phyloP scores from a whole-genome alignment of 2,329 filamentous ascomycete genomes.

The Coniochaeta ligniaria region DNA sequence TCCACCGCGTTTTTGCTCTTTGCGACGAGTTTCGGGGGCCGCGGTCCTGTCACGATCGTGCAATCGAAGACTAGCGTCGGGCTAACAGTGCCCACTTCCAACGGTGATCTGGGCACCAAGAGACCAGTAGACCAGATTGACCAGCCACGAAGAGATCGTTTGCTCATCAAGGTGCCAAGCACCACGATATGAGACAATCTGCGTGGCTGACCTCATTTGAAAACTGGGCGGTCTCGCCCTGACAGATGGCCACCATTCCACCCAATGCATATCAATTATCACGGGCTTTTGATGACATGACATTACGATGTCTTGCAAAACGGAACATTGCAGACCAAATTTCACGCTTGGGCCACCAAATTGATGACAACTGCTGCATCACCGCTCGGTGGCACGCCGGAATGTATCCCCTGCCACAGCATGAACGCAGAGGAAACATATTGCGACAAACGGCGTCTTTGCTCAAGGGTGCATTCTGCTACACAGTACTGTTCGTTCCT shows the following conservation, averaged over 20 bases:
- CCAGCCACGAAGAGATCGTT: not conserved
- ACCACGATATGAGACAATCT: not conserved
- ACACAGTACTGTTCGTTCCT: not conserved
- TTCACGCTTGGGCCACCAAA: not conserved
- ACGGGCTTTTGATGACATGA: not conserved
- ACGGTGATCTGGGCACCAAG: not conserved
- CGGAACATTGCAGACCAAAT: not conserved
- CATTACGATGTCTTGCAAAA: not conserved
- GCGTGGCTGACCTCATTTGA: not conserved
- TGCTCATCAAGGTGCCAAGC: not conserved
- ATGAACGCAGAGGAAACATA: not conserved
- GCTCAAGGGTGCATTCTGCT: not conserved
- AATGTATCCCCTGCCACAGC: not conserved
- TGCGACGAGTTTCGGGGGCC: not conserved
- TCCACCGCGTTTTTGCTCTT: not conserved
- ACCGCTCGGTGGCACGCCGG: not conserved
- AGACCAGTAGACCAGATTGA: no score
- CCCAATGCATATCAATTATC: not conserved
- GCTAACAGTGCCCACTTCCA: not conserved
- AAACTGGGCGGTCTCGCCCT: not conserved
- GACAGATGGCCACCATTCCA: not conserved
- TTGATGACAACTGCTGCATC: not conserved
- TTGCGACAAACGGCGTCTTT: not conserved
- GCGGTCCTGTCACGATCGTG: not conserved
- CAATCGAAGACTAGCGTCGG: not conserved